Percentiles rank a stretch among this genome's conserved stretches.
These are phyloP conservation scores for Teratosphaeria nubilosa DNA, from an alignment of 2,329 filamentous ascomycete species.

Conservation along the genomic window DNA sequence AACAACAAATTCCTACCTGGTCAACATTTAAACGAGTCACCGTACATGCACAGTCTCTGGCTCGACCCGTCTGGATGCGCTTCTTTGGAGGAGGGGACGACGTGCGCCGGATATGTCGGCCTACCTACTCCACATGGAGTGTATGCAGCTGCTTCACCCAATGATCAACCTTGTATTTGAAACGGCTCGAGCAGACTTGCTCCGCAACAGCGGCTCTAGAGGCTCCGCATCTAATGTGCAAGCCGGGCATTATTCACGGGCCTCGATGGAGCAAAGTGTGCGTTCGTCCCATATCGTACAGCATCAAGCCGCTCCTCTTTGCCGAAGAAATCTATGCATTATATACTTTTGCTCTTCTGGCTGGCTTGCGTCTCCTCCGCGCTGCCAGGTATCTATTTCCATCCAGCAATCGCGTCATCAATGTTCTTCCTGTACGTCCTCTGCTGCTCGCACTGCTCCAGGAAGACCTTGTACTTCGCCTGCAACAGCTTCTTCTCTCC, in stretches of 20 bases:
- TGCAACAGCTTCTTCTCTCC: constrained; percentile 70
- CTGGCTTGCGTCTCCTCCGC: not conserved
- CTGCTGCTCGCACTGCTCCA: constrained; percentile 83
- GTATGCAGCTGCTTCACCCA: not conserved
- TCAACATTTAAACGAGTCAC: not conserved
- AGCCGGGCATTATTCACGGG: not conserved
- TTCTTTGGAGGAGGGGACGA: not conserved
- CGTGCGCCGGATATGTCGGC: not conserved
- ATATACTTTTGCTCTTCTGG: not conserved
- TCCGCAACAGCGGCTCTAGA: not conserved
- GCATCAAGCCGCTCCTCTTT: not conserved
- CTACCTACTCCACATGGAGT: not conserved
- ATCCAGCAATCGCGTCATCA: constrained; percentile 44
- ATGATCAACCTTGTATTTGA: not conserved
- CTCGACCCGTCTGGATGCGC: not conserved
- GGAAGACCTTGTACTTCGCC: constrained; percentile 90
- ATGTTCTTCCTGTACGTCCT: constrained; percentile 70
- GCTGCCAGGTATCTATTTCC: constrained; percentile 9
- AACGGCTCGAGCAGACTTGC: not conserved
- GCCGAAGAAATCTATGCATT: not conserved
- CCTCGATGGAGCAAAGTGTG: no score
- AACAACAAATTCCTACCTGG: not conserved
- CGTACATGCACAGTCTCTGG: not conserved
- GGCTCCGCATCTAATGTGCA: not conserved
- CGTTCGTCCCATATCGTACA: not conserved